Evolutionary conservation across 108 stramenopile species (phyloP), one percentile per base, ranked within the genome.

Genomic region (Fistulifera pelliculosa): DNA sequence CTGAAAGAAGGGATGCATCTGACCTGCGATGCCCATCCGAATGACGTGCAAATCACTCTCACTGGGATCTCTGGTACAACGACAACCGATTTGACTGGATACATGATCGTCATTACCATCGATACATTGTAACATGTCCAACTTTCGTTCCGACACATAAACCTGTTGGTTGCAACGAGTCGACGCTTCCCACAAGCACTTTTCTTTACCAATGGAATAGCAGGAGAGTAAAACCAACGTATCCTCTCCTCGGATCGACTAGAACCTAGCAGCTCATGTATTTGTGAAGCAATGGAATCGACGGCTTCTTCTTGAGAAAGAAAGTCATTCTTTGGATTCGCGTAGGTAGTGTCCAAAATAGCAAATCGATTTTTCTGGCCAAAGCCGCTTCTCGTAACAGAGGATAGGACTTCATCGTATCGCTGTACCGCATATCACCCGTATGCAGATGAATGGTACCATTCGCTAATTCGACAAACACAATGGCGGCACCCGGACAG

Each of bases 131-230:
- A 84, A 44, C 75, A 84, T 71, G 10, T 49, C 50, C 41, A 60
- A 53, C 54, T 84, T 84, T 14, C 54, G 44, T 51, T 74, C 74
- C 10, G 56, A 64, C 4, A 73, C 76, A 57, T 70, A 75, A 2
- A 84, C 25, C 21, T 15, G 28, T 51, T 79, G 70, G 17, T 66
- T 56, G 38, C 52, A 54, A 47, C 61, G 47, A 27, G 26, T 55
- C n/a, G 68, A 54, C 14, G 60, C 67, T 50, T 65, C 64, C 63
- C 69, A 84, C 27, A 84, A 48, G 1, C 79, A 67, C 40, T 76
- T 79, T 63, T 84, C 83, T 52, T 84, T 84, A 0, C 83, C 83
- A 31, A 84, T 84, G 13, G 66, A 71, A 50, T 84, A 84, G 39
- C 77, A 77, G 1, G 75, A 77, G n/a, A 84, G 60, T 31, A 84